Percentiles rank a stretch among this genome's conserved stretches.
Evolutionary conservation across 1,284 basidiomycete genomes (phyloP).

Genomic region (Papiliotrema terrestris): DNA sequence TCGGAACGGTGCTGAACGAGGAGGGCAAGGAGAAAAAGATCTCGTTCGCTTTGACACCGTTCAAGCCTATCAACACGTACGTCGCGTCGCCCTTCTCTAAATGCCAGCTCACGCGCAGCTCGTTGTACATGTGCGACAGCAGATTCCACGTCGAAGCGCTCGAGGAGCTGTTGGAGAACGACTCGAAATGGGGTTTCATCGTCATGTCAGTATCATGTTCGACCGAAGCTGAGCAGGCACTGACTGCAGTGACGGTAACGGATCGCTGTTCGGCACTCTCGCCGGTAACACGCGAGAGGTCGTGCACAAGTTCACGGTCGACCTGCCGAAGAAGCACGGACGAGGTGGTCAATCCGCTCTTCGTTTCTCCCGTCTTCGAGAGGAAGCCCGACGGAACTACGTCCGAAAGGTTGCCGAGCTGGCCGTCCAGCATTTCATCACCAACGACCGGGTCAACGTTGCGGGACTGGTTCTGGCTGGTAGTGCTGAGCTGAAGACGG

Average conservation of each 20-base stretch:
- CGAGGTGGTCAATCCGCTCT: constrained; percentile 99
- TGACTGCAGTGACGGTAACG: constrained; percentile 40
- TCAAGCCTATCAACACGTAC: constrained; percentile 97
- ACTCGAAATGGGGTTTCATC: constrained; percentile 98
- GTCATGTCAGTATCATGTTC: constrained; percentile 76
- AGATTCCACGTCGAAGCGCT: constrained; percentile 99
- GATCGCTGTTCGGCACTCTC: constrained; percentile 82
- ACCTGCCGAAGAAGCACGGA: constrained; percentile 99
- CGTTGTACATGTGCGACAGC: constrained; percentile 98
- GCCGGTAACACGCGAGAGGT: constrained; percentile 97
- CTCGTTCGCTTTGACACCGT: constrained; percentile 94
- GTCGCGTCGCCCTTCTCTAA: constrained; percentile 36
- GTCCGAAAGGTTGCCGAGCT: constrained; percentile 97
- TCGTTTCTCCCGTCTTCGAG: constrained; percentile 99
- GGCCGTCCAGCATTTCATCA: constrained; percentile 97
- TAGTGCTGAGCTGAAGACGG: constrained; percentile 98
- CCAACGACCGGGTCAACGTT: constrained; percentile 97
- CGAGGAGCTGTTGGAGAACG: constrained; percentile 93
- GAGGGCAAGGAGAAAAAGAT: constrained; percentile 99
- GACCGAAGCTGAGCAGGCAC: background rate
- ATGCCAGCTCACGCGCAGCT: constrained; percentile 53
- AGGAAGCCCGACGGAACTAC: constrained; percentile 99
- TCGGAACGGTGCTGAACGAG: constrained; percentile 95
- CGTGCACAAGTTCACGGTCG: constrained; percentile 97
- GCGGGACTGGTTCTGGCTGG: constrained; percentile 96